Evolutionary conservation across 257 asterid genomes (phyloP).

Genomic region (Asclepias syriaca): DNA sequence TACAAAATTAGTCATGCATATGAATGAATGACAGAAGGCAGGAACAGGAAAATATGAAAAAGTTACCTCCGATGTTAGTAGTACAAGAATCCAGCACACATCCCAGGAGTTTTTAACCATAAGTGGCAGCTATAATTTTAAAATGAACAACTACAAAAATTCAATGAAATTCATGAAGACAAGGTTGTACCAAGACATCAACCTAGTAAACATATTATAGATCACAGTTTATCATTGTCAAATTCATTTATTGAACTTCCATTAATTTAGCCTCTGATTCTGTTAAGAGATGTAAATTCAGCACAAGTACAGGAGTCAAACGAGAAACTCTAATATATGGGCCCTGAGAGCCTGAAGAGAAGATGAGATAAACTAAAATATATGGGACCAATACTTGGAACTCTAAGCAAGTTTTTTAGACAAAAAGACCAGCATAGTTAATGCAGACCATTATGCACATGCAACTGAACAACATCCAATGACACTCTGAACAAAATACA

Average conservation of each 20-base stretch:
- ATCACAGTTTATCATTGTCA: background rate
- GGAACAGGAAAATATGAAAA: background rate
- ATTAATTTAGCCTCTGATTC: background rate
- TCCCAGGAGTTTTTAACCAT: background rate
- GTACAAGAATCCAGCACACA: background rate
- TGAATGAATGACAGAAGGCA: background rate
- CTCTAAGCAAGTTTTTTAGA: no score
- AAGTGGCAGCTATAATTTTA: background rate
- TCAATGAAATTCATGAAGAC: background rate
- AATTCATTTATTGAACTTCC: background rate
- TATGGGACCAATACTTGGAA: background rate
- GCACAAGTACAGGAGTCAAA: background rate
- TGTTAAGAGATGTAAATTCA: background rate
- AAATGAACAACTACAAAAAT: background rate
- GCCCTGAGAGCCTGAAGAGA: background rate
- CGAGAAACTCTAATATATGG: no score
- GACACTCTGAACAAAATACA: background rate
- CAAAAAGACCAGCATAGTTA: background rate
- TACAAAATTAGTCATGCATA: background rate
- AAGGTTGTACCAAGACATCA: background rate
- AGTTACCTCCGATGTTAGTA: background rate
- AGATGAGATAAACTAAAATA: no score
- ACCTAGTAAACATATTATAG: background rate
- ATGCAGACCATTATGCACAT: background rate
- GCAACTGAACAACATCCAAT: background rate